Evolutionary conservation across 805 yeast genomes (phyloP), one percentile per base, ranked within the genome.

Genomic region (Candida nitratophila): DNA sequence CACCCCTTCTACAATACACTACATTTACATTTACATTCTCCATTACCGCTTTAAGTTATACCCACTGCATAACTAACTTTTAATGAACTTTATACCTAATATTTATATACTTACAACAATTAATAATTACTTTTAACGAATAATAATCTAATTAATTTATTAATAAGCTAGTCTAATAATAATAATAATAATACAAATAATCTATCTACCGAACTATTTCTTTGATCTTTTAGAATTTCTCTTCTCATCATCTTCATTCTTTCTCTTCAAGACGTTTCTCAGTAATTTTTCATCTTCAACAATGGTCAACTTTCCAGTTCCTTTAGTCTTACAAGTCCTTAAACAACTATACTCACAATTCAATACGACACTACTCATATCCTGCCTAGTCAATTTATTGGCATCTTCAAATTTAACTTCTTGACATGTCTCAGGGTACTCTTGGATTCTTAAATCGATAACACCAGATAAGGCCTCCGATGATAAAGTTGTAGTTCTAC

Each of bases 231-330:
- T 61, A 20, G 44, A 41, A 3, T 41, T 44, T 19, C 49, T 55
- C 16, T 50, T 54, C 8, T 54, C 57, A 16, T 54, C 58, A 12
- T 56, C 56, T 37, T 59, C 63, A 3, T 51, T 15, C 44, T 69
- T 71, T 50, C 81, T 71, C 56, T 83, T 84, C 46, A 77, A 48
- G 22, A 83, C 72, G 53, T 80, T 81, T 44, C 77, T 70, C 39
- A 80, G 58, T 37, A 83, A 57, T 56, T 80, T 82, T 1, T 68
- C 75, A 61, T 83, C 89, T 6, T 73, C 76, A 30, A 84, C 74
- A 27, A 73, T 47, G 42, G 61, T 63, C 49, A 68, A 75, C 12
- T 63, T 57, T 1, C 41, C 45, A 17, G 66, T 63, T 1, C 46
- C 45, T 14, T 55, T 50, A 3, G 38, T 47, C 9, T 50, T 26